phyloP scores from a whole-genome alignment of 768 basidiomycete genomes.

The Boletus pseudopeckii region DNA sequence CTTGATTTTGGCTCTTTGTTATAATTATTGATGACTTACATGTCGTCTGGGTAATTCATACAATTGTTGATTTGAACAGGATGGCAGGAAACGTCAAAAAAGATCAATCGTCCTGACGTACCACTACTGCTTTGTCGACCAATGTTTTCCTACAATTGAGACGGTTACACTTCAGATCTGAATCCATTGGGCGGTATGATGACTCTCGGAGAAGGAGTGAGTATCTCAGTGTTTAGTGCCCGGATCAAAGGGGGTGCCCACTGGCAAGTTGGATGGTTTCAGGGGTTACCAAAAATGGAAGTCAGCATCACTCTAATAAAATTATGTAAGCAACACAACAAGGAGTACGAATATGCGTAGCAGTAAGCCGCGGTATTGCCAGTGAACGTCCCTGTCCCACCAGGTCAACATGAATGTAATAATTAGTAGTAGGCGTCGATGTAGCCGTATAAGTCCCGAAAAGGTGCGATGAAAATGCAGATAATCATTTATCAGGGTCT shows the following conservation, averaged over 20 bases:
- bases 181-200: constrained; percentile 75
- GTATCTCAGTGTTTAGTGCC: neutral
- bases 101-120: constrained; percentile 37
- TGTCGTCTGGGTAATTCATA: constrained; percentile 43
- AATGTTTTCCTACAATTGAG: constrained; percentile 67
- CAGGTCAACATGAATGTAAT: constrained; percentile 30
- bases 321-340: constrained; percentile 20
- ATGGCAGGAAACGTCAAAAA: neutral
- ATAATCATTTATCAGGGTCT: constrained; percentile 46
- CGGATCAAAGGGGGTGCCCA: neutral
- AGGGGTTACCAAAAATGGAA: constrained; percentile 15
- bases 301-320: neutral
- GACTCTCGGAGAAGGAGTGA: neutral
- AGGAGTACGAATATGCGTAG: constrained; percentile 26
- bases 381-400: constrained; percentile 26
- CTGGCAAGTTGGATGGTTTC: neutral
- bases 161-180: constrained; percentile 76
- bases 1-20: neutral
- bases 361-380: constrained; percentile 20
- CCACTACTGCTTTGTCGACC: constrained; percentile 81
- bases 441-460: constrained; percentile 17
- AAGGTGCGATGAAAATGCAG: constrained; percentile 14
- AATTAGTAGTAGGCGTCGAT: constrained; percentile 23
- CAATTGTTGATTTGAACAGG: constrained; percentile 11
- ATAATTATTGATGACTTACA: constrained; percentile 36